Evolutionary conservation across 176 grass and related monocot genomes (phyloP).

Genomic region (Eragrostis nindensis): DNA sequence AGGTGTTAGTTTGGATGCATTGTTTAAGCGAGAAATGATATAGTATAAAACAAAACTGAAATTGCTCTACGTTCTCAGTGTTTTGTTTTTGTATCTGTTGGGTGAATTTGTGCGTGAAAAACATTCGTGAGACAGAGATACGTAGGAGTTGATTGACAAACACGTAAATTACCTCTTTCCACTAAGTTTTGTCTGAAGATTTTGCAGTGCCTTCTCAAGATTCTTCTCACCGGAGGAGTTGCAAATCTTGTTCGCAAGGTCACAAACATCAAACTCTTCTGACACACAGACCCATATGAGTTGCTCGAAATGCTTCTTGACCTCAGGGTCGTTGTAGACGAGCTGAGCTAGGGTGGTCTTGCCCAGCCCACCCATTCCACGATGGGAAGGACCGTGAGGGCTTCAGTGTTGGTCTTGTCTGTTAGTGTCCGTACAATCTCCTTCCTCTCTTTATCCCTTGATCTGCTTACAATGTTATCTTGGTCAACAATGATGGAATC

Average conservation of each 20-base stretch:
- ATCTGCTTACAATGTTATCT: slow-evolving; percentile 10
- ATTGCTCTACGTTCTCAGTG: too few relatives aligned
- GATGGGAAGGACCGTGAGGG: slow-evolving; percentile 25
- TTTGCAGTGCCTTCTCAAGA: neutral
- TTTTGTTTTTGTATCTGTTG: too few relatives aligned
- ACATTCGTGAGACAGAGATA: too few relatives aligned
- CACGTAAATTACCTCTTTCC: slow-evolving; percentile 20
- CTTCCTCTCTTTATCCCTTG: slow-evolving; percentile 33
- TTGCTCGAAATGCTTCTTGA: slow-evolving; percentile 27
- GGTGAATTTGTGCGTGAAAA: too few relatives aligned
- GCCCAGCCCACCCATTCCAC: slow-evolving; percentile 48
- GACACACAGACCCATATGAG: slow-evolving; percentile 40
- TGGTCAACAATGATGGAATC: slow-evolving; percentile 29
- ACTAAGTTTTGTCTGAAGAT: neutral
- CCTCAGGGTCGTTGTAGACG: slow-evolving; percentile 37
- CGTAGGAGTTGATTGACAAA: too few relatives aligned
- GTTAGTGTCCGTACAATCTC: slow-evolving; percentile 3
- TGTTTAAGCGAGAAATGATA: too few relatives aligned
- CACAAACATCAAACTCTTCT: slow-evolving; percentile 12
- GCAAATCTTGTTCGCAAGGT: slow-evolving; percentile 28
- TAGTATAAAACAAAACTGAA: too few relatives aligned
- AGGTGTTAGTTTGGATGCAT: too few relatives aligned
- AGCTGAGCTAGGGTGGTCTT: slow-evolving; percentile 46
- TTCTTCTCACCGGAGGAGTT: neutral
- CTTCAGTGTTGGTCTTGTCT: neutral